A percentile compares a stretch with the other conserved stretches of the same genome.
These are phyloP conservation scores for Pleurotus citrinopileatus DNA, from an alignment of 768 basidiomycete species.

Conservation along the genomic window DNA sequence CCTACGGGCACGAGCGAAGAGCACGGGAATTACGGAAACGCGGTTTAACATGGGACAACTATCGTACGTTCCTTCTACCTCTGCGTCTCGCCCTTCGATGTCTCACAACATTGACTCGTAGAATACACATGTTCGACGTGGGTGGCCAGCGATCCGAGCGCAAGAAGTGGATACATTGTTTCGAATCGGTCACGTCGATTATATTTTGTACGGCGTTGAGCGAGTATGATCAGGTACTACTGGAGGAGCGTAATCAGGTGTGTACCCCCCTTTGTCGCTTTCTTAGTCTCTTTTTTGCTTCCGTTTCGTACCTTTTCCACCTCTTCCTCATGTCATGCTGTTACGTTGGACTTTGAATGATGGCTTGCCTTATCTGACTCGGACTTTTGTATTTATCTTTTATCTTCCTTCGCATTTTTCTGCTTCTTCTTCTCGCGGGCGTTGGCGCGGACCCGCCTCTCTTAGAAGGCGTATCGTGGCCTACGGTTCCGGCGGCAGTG, in stretches of 20 bases:
- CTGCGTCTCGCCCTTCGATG: too few relatives aligned
- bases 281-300: background rate
- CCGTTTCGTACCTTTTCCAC: background rate
- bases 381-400: too few relatives aligned
- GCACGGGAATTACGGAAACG: constrained; percentile 89
- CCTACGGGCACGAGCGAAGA: constrained; percentile 84
- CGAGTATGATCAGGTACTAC: constrained; percentile 57
- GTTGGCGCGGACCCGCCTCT: too few relatives aligned
- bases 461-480: too few relatives aligned
- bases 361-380: too few relatives aligned
- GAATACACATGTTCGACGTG: constrained; percentile 74
- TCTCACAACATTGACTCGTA: too few relatives aligned
- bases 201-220: constrained; percentile 65
- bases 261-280: constrained; percentile 17
- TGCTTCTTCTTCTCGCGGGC: too few relatives aligned
- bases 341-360: too few relatives aligned
- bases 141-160: constrained; percentile 79
- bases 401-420: too few relatives aligned
- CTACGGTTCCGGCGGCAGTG: too few relatives aligned
- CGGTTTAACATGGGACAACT: constrained; percentile 69
- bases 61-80: constrained; percentile 37
- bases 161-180: constrained; percentile 79
- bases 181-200: constrained; percentile 59
- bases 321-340: too few relatives aligned
- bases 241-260: constrained; percentile 75